These are phyloP conservation scores for Nephelium lappaceum DNA, from an alignment of 345 rosid genomes.

Conservation along the genomic window DNA sequence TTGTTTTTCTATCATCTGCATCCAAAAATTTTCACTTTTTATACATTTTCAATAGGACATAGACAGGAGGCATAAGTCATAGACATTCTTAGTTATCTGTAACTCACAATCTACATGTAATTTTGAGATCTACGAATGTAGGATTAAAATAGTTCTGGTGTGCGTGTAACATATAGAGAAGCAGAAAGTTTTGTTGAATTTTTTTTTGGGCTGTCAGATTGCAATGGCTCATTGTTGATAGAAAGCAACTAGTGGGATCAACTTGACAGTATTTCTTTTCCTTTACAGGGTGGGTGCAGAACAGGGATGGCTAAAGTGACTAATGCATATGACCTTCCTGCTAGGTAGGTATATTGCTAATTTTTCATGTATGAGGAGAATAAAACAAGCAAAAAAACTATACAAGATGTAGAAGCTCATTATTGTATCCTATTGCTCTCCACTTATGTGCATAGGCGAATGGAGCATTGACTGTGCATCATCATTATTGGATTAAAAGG, in stretches of 20 bases:
- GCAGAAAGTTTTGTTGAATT: not conserved
- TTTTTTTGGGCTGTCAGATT: constrained; percentile 7
- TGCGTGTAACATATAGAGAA: not conserved
- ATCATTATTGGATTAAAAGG: not conserved
- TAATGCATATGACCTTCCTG: constrained; percentile 93
- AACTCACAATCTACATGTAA: too few species aligned
- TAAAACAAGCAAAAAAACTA: not conserved
- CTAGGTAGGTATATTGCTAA: constrained; percentile 58
- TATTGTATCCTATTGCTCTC: not conserved
- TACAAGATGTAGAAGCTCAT: not conserved
- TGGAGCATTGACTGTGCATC: not conserved
- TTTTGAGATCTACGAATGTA: not conserved
- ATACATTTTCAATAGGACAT: not conserved
- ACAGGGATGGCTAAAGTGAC: constrained; percentile 99
- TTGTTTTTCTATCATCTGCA: not conserved
- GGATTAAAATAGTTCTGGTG: not conserved
- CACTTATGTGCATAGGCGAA: not conserved
- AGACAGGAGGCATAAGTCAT: not conserved
- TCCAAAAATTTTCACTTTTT: constrained; percentile 11
- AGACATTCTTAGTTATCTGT: not conserved
- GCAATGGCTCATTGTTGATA: constrained; percentile 19
- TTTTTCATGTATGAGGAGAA: constrained; percentile 15
- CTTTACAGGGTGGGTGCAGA: constrained; percentile 89
- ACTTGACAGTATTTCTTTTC: constrained; percentile 25
- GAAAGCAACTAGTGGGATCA: constrained; percentile 13